phyloP scores from a whole-genome alignment of 2,329 filamentous ascomycete species.

The Trichoderma simmonsii region DNA sequence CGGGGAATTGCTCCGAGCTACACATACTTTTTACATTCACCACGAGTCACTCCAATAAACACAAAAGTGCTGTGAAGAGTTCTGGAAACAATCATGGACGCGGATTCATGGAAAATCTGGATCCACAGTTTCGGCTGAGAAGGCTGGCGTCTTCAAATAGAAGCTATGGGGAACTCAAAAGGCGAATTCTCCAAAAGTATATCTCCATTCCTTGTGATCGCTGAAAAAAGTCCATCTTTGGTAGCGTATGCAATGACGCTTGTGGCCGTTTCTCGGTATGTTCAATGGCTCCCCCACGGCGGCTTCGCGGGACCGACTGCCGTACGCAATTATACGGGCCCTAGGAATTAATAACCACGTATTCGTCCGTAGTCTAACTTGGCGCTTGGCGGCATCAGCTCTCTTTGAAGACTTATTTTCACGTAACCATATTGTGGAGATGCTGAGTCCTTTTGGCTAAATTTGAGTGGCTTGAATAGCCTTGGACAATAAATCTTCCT shows the following conservation, averaged over 20 bases:
- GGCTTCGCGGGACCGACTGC: not conserved
- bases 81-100: not conserved
- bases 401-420: not conserved
- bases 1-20: not conserved
- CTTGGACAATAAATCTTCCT: not conserved
- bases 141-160: not conserved
- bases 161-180: not conserved
- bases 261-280: not conserved
- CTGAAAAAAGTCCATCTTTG: not conserved
- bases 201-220: not conserved
- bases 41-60: not conserved
- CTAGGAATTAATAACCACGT: not conserved
- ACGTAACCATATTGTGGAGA: not conserved
- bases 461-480: not conserved
- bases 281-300: not conserved
- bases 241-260: not conserved
- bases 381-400: not conserved
- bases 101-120: slow-evolving; percentile 11
- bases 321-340: not conserved
- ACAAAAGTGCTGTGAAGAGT: not conserved
- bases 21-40: not conserved
- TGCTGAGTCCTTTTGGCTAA: not conserved
- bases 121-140: not conserved
- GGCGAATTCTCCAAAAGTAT: not conserved
- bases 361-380: not conserved